These are phyloP conservation scores for Penicillium sp. DNA, from an alignment of 2,329 filamentous ascomycete species.

Conservation along the genomic window DNA sequence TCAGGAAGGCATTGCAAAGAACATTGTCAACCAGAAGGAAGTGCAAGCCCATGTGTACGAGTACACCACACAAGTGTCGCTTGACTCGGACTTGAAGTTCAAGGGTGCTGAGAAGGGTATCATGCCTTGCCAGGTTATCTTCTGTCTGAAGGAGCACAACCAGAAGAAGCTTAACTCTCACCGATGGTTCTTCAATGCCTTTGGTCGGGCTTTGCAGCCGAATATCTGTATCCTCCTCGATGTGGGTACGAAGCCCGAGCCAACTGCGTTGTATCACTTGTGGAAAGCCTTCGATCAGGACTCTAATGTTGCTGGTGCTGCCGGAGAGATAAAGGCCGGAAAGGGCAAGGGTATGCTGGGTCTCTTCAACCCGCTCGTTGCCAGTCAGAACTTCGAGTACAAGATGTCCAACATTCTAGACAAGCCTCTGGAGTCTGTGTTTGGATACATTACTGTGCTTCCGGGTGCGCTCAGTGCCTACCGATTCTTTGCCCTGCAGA, in stretches of 20 bases:
- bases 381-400: slow-evolving; percentile 98
- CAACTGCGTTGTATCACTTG: slow-evolving; percentile 91
- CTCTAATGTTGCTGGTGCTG: slow-evolving; percentile 95
- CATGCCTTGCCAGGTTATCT: slow-evolving; percentile 96
- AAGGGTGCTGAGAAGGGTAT: slow-evolving; percentile 99
- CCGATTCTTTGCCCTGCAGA: slow-evolving; percentile 92
- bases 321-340: slow-evolving; percentile 96
- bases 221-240: slow-evolving; percentile 97
- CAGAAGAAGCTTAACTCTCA: slow-evolving; percentile 98
- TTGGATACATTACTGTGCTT: slow-evolving; percentile 96
- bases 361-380: slow-evolving; percentile 90
- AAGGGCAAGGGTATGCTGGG: slow-evolving; percentile 84
- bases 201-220: slow-evolving; percentile 87
- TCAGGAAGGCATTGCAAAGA: slow-evolving; percentile 98
- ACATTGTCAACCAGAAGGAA: slow-evolving; percentile 92
- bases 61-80: slow-evolving; percentile 96
- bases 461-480: slow-evolving; percentile 95
- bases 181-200: slow-evolving; percentile 99
- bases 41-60: slow-evolving; percentile 98
- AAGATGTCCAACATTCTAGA: slow-evolving; percentile 99
- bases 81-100: slow-evolving; percentile 95
- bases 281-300: slow-evolving; percentile 99
- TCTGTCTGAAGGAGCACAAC: slow-evolving; percentile 98
- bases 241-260: slow-evolving; percentile 89
- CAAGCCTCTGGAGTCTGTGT: slow-evolving; percentile 95